Evolutionary conservation across 345 rosid genomes (phyloP), one percentile per base, ranked within the genome.

Genomic region (Eucalyptus sp.): DNA sequence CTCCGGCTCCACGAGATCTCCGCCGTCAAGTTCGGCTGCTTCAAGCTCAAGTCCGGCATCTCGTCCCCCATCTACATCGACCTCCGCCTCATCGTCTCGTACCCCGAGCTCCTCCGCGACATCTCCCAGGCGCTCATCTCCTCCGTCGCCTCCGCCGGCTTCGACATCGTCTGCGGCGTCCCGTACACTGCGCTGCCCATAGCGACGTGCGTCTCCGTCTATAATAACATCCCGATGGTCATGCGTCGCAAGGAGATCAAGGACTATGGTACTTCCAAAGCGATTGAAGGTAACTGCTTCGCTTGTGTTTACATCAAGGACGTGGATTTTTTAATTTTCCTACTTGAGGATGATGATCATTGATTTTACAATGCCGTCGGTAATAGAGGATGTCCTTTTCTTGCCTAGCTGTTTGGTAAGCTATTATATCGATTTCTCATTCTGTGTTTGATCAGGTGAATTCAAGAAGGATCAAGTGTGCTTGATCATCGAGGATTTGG

Each of bases 111-210:
- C 94, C 95, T 97, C 86, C 90, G 92, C 90, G 96, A 91, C 87
- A 96, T 98, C 93, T 95, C 99, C 87, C 92, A 92, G 48, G 95
- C 94, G 76, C 93, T 97, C 43, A 90, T 95, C 92, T 92, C 98
- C 90, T 90, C 97, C 54, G 94, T 96, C 91, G 91, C 98, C 5
- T 51, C 97, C 50, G 87, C 94, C 71, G 50, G 91, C 87, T 97
- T 90, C 90, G 95, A 97, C 92, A 87, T 92, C 86, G 90, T 97
- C 64, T 97, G 99, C 58, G 99, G 99, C 81, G 99, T 97, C 84
- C 99, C 99, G 9, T 96, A 97, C 96, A 96, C 99, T 18, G 99
- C 98, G 37, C 94, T 95, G n/a, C 99, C 99, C 14, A 96, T 98
- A 51, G 99, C 99, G 89, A 95, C 97, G 88, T 92, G 94, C 88